Evolutionary conservation across 164 flowering plant species (phyloP).

Genomic region (Akebia trifoliata): DNA sequence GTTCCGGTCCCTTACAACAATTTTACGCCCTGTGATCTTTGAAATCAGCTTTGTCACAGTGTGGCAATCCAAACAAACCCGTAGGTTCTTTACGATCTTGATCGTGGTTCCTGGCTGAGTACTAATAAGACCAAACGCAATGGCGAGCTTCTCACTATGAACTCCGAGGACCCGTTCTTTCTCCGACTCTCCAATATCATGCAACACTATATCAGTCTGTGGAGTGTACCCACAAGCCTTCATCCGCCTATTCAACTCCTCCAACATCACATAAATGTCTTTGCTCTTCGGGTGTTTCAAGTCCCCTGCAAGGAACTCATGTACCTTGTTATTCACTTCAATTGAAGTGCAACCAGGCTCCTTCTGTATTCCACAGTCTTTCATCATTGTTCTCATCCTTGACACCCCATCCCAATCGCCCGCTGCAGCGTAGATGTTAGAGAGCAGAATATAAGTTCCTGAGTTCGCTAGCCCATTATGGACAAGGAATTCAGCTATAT

Average conservation of each 20-base stretch:
- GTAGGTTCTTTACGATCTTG: constrained; percentile 70
- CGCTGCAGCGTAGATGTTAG: constrained; percentile 60
- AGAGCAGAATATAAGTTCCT: constrained; percentile 73
- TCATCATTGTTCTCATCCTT: constrained; percentile 64
- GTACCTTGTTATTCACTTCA: constrained; percentile 50
- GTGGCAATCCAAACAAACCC: constrained; percentile 70
- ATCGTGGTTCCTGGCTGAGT: constrained; percentile 54
- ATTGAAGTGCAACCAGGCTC: constrained; percentile 83
- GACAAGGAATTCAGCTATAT: constrained; percentile 48
- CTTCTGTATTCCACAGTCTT: constrained; percentile 45
- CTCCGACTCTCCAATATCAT: constrained; percentile 45
- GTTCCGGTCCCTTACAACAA: constrained; percentile 73
- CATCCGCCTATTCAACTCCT: constrained; percentile 48
- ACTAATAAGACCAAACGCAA: constrained; percentile 73
- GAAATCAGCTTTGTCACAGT: constrained; percentile 56
- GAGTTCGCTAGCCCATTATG: constrained; percentile 42
- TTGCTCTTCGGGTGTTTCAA: constrained; percentile 50
- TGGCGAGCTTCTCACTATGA: constrained; percentile 77
- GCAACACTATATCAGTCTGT: constrained; percentile 50
- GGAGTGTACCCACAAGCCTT: constrained; percentile 48
- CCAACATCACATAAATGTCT: constrained; percentile 57
- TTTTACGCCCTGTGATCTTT: constrained; percentile 58
- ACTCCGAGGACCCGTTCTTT: constrained; percentile 53
- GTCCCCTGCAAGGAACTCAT: constrained; percentile 80
- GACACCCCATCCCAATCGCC: constrained; percentile 70